These are phyloP conservation scores for Neurospora sp. DNA, from an alignment of 2,329 filamentous ascomycete species.

Conservation along the genomic window DNA sequence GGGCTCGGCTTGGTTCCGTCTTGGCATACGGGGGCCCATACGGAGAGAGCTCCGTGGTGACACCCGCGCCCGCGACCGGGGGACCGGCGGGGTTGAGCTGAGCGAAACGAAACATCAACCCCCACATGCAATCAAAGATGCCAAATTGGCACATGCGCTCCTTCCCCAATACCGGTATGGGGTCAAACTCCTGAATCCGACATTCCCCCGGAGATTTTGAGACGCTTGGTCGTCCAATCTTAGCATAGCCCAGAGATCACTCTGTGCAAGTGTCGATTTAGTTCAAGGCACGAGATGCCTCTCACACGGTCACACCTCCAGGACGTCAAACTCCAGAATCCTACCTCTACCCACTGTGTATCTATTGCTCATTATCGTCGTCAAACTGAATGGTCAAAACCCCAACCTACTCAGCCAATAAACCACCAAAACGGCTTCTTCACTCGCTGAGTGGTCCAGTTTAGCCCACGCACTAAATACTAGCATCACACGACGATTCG, in stretches of 20 bases:
- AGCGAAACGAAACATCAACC: not conserved
- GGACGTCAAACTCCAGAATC: not conserved
- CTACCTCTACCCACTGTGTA: not conserved
- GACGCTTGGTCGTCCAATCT: not conserved
- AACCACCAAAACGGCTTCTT: not conserved
- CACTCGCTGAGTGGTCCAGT: not conserved
- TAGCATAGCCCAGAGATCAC: not conserved
- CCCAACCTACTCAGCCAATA: not conserved
- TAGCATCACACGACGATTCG: not conserved
- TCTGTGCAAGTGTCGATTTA: not conserved
- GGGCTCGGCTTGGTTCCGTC: not conserved
- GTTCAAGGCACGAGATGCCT: not conserved
- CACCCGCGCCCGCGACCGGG: not conserved
- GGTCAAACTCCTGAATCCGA: not conserved
- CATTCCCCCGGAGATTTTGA: not conserved
- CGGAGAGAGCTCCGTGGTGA: not conserved
- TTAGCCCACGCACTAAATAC: not conserved
- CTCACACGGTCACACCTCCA: not conserved
- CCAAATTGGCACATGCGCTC: not conserved
- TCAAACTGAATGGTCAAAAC: not conserved
- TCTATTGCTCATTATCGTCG: not conserved
- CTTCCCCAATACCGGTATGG: too few relatives aligned
- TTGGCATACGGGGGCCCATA: not conserved
- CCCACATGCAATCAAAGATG: not conserved
- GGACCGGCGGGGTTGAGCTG: not conserved